A percentile compares a stretch with the other conserved stretches of the same genome.
Evolutionary conservation across 164 flowering plant genomes (phyloP).

Genomic region (Tetrastigma voinierianum): DNA sequence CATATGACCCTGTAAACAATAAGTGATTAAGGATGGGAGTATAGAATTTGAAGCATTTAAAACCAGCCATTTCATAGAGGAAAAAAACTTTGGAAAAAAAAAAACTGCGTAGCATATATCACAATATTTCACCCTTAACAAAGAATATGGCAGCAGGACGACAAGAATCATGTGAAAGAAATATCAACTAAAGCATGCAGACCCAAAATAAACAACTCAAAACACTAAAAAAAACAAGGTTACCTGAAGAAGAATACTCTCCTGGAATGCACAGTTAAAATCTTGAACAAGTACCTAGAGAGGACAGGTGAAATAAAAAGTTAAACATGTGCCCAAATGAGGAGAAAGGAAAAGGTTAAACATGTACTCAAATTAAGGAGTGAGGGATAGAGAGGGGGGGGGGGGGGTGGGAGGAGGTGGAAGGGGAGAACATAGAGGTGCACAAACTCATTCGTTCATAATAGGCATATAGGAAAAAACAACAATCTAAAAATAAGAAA

Average conservation of each 20-base stretch:
- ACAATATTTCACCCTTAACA: too few relatives aligned
- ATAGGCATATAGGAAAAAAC: neutral
- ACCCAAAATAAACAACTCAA: neutral
- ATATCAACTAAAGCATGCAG: slow-evolving; percentile 1
- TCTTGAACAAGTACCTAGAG: slow-evolving; percentile 80
- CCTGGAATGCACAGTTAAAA: slow-evolving; percentile 95
- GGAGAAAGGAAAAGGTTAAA: neutral
- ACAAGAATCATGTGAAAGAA: neutral
- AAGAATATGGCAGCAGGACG: neutral
- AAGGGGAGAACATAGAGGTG: neutral
- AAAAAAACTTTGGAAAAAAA: neutral
- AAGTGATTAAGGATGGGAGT: neutral
- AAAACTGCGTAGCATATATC: too few relatives aligned
- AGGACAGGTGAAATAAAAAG: neutral
- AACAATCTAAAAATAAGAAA: too few relatives aligned
- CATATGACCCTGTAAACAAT: slow-evolving; percentile 84
- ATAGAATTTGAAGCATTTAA: neutral
- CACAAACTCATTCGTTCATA: neutral
- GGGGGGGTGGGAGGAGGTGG: too few relatives aligned
- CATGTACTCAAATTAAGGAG: neutral
- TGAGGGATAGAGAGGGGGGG: too few relatives aligned
- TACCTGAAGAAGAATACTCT: slow-evolving; percentile 94
- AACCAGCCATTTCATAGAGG: neutral
- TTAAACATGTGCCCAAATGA: neutral
- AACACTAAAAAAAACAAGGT: neutral